These are phyloP conservation scores for Fragilaria crotonensis DNA, from an alignment of 108 stramenopile species.

Conservation along the genomic window DNA sequence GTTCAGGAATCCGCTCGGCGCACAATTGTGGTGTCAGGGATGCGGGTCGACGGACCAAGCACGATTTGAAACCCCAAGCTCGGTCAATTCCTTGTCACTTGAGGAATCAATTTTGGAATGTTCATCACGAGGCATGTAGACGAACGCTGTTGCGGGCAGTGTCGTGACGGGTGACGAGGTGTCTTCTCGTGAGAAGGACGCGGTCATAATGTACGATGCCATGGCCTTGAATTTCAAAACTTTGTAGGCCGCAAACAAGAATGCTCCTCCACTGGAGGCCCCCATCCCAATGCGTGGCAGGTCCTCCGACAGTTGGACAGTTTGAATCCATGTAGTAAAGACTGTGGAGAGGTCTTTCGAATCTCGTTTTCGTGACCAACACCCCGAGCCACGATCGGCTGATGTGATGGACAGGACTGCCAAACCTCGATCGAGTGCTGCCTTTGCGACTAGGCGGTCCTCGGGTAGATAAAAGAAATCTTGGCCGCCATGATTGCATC, in stretches of 20 bases:
- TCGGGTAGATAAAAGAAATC: conserved; percentile 29
- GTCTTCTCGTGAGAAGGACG: neutral
- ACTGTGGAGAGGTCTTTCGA: conserved; percentile 3
- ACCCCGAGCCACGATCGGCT: conserved; percentile 18
- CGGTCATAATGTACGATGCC: conserved; percentile 16
- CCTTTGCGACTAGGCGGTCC: conserved; percentile 20
- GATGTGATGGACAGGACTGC: conserved; percentile 12
- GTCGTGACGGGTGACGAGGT: neutral
- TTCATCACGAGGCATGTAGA: conserved; percentile 17
- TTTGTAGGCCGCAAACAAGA: conserved; percentile 10
- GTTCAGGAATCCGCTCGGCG: conserved; percentile 16
- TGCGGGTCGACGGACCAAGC: conserved; percentile 11
- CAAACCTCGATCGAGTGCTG: conserved; percentile 17
- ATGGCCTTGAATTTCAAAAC: conserved; percentile 16
- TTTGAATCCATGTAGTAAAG: conserved; percentile 8
- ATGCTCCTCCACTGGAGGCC: conserved; percentile 19
- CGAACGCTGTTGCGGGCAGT: conserved; percentile 13
- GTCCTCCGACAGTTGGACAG: neutral
- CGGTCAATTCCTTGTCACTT: conserved; percentile 8
- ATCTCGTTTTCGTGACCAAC: conserved; percentile 16
- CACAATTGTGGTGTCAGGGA: conserved; percentile 20
- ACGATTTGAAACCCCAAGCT: conserved; percentile 4
- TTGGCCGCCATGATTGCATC: conserved; percentile 21
- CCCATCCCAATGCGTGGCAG: conserved; percentile 20
- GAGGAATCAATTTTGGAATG: neutral